Base-by-base conservation (phyloP, 768 basidiomycete species). In the Suillus subaureus region DNA sequence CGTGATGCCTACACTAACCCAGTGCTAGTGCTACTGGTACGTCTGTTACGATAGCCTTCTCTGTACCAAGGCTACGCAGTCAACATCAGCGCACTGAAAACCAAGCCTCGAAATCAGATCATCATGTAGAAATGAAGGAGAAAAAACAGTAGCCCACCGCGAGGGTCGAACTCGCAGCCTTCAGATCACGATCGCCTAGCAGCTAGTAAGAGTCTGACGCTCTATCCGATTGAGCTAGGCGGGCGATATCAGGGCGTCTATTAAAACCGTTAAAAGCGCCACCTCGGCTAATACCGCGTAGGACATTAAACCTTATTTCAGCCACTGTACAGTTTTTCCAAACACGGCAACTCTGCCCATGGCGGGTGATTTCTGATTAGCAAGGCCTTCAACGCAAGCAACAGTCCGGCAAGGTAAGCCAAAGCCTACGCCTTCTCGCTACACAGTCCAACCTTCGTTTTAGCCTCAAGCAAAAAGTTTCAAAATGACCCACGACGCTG, bases 401-500 rank as follows among this genome's bases (percentile, higher is more conserved):
- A 58, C 70, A 56, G 69, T 67, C 65, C 63, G 61, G 63, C 73
- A 69, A 76, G 65, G 74, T 77, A 49, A 37, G 64, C 61, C n/a
- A 33, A 5, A 28, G 11, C 43, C 63, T 55, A 66, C 60, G 0
- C 21, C 7, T 43, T 3, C 18, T 56, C 28, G 15, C 47, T 64
- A 47, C 56, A 11, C 54, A 28, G 5, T 58, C 57, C 37, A 13
- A 21, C 35, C 51, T 23, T 6, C n/a, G 16, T 33, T 4, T 3
- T 62, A 68, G 67, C 55, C 47, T 68, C 62, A 35, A 61, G 26
- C 28, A 31, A 42, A 67, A 65, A 67, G 0, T 35, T 26, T 60
- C 66, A 90, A 86, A 82, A 94, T 97, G 96, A 96, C 96, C 76
- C 96, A 97, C 93, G 93, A 96, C 86, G 91, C 94, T 74, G 89